Percentiles rank a stretch among this genome's conserved stretches.
phyloP scores from a whole-genome alignment of 2,329 filamentous ascomycete species.

The Acrocalymma vagum region DNA sequence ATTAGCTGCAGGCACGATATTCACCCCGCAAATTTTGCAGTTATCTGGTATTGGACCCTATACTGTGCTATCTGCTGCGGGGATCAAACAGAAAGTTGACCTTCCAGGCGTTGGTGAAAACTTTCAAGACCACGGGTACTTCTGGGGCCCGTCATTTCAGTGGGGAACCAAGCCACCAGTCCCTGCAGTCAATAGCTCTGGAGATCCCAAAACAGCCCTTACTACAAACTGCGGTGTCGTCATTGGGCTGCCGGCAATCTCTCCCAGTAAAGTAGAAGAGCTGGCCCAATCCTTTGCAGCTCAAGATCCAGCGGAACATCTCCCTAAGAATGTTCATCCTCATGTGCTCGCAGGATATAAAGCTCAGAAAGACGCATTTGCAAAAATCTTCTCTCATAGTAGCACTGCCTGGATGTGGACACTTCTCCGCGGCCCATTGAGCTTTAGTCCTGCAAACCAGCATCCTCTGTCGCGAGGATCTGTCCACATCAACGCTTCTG shows the following conservation, averaged over 20 bases:
- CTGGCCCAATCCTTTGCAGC: background rate
- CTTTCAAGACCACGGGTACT: slow-evolving; percentile 33
- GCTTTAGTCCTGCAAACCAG: slow-evolving; percentile 1
- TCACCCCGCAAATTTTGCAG: slow-evolving; percentile 69
- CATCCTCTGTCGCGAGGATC: slow-evolving; percentile 17
- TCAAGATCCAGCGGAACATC: slow-evolving; percentile 26
- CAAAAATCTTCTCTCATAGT: background rate
- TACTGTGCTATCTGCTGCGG: slow-evolving; percentile 8
- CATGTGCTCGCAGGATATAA: slow-evolving; percentile 16
- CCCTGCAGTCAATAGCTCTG: background rate
- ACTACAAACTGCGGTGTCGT: background rate
- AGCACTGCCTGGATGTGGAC: slow-evolving; percentile 1
- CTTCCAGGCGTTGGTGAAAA: slow-evolving; percentile 26
- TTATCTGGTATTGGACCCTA: slow-evolving; percentile 64
- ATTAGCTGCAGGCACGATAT: slow-evolving; percentile 63
- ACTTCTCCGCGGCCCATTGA: background rate
- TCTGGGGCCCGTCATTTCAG: too few relatives aligned
- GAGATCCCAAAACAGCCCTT: background rate
- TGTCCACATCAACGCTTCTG: slow-evolving; percentile 22
- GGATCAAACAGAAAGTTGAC: slow-evolving; percentile 15
- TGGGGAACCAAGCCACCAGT: background rate
- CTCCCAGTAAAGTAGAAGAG: background rate
- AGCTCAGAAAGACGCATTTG: background rate
- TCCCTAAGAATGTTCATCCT: slow-evolving; percentile 18
- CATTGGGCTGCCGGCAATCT: background rate